Evolutionary conservation across 495 filamentous ascomycete species (phyloP), one percentile per base, ranked within the genome.

Genomic region (Aspergillus haitiensis): DNA sequence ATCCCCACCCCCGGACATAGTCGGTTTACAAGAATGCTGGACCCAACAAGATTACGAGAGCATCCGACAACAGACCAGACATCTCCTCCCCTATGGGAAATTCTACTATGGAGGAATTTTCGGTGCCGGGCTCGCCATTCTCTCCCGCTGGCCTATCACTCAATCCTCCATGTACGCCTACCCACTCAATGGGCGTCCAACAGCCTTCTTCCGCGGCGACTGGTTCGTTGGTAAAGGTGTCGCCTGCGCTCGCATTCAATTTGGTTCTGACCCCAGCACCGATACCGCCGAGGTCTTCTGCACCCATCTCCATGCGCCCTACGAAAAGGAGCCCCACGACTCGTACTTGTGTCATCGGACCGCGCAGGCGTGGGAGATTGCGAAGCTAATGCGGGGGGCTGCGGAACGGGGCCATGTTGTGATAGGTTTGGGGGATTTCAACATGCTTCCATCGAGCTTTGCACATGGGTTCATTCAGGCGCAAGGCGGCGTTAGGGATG

Each of bases 61-160:
- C 69, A 92, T 98, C 62, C 90, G 90, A 34, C 71, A 81, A 18
- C 82, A 88, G 59, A 96, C 92, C 0, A 79, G 79, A 46, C 76
- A 88, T 60, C 79, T 94, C 46, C 82, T 98, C n/a, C 94, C 94
- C 1, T 89, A 96, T 70, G 92, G 86, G 34, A 98, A 98, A 72
- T 97, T 93, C 77, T 98, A 97, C 78, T 83, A 86, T 65, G 89
- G 89, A 63, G 94, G 91, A 27, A 87, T 90, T 37, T 92, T 97
- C 65, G 93, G 94, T 31, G 90, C 87, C 39, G 94, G 94, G 3
- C 78, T 98, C 32, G 95, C 86, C 15, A 96, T 98, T 58, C 78
- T 98, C n/a, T 95, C 91, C 11, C 84, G 84, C 81, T 98, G 91
- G 92, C 94, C 93, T n/a, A 91, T 98, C 65, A 91, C 92, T 62